phyloP scores from a whole-genome alignment of 2,329 filamentous ascomycete genomes.

The Chrysoporthe cubensis region DNA sequence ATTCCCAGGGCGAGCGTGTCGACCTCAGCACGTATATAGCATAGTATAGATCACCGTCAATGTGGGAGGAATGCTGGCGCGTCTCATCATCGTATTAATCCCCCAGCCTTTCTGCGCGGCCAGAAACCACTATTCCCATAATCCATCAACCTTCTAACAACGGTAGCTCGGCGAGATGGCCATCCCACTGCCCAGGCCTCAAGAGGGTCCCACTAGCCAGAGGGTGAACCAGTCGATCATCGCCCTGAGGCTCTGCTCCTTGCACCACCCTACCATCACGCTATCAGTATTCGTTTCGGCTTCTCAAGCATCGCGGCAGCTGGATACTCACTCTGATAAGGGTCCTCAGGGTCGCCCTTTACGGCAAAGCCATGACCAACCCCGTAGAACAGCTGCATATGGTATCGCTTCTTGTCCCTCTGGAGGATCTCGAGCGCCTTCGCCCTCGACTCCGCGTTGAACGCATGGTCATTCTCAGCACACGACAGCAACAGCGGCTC shows the following conservation, averaged over 20 bases:
- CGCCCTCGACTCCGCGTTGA: slow-evolving; percentile 42
- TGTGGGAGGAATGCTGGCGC: background rate
- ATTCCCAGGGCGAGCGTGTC: background rate
- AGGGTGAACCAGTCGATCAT: slow-evolving; percentile 38
- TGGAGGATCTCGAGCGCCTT: slow-evolving; percentile 48
- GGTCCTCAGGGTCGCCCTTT: slow-evolving; percentile 53
- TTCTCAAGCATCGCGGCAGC: background rate
- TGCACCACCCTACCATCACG: slow-evolving; percentile 35
- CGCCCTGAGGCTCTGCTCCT: slow-evolving; percentile 36
- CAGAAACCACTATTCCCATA: background rate
- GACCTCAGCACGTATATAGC: background rate
- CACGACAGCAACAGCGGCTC: slow-evolving; percentile 52
- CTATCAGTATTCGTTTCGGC: background rate
- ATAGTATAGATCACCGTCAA: background rate
- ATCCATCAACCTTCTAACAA: background rate
- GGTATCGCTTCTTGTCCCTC: slow-evolving; percentile 52
- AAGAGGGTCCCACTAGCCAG: slow-evolving; percentile 31
- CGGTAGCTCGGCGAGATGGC: background rate
- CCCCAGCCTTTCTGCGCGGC: background rate
- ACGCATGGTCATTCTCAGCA: slow-evolving; percentile 49
- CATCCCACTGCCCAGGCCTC: background rate
- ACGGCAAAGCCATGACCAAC: slow-evolving; percentile 68
- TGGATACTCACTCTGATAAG: slow-evolving; percentile 42
- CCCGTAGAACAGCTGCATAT: slow-evolving; percentile 65
- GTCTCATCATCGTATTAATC: background rate